Evolutionary conservation across 129 eudicot genomes (phyloP).

Genomic region (Daucus carota): DNA sequence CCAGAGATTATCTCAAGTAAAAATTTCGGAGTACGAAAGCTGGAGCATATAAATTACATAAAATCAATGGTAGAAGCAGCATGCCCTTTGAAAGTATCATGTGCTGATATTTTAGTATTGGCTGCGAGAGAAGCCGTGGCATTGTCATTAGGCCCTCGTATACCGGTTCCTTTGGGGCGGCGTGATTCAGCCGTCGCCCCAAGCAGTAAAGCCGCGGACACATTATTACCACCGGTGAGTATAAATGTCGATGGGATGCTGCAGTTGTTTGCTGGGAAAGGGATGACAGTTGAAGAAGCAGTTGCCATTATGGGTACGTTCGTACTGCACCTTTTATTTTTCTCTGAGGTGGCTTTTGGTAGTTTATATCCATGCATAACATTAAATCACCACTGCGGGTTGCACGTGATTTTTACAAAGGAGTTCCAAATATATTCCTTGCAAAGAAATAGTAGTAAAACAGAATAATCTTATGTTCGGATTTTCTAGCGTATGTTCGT

Average conservation of each 20-base stretch:
- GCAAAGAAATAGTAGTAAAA: no score
- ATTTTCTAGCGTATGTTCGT: no score
- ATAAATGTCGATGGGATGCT: conserved; percentile 23
- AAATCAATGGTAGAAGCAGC: conserved; percentile 43
- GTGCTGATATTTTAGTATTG: conserved; percentile 56
- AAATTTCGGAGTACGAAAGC: conserved; percentile 40
- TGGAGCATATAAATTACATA: conserved; percentile 29
- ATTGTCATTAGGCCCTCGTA: conserved; percentile 42
- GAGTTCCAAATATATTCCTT: background rate
- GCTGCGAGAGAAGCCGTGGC: conserved; percentile 70
- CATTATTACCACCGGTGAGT: conserved; percentile 21
- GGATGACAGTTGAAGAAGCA: conserved; percentile 32
- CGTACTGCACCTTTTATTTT: background rate
- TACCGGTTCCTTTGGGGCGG: conserved; percentile 34
- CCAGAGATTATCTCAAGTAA: conserved; percentile 39
- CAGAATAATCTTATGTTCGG: no score
- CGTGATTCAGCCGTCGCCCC: conserved; percentile 31
- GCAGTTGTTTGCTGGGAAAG: conserved; percentile 22
- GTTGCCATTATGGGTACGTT: conserved; percentile 43
- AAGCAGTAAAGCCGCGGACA: conserved; percentile 18
- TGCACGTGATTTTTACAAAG: background rate
- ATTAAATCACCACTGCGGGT: background rate
- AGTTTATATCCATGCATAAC: background rate
- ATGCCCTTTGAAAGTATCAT: conserved; percentile 59
- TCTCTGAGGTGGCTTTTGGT: background rate